Base-by-base conservation (phyloP, 106 monocot species). In the Cymbidium sinense region DNA sequence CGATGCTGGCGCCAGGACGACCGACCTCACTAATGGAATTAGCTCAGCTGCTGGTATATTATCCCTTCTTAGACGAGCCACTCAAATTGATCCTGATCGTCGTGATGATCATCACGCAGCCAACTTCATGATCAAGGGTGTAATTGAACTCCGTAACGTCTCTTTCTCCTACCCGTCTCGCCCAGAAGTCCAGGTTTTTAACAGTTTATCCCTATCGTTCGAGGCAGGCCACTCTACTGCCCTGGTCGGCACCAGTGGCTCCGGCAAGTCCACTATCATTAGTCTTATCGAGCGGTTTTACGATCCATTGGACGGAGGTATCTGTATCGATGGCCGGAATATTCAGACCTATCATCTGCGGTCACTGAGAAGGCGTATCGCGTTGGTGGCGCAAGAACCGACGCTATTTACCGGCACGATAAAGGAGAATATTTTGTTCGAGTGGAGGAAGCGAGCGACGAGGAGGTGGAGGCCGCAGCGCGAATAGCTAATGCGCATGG, bases 181-280 rank as follows among this genome's bases (percentile, higher is more conserved):
- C 7, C 84, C 79, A 0, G 64, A 71, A 21, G 79, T 71, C 70
- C 10, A 76, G 6, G 75, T 80, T 15, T 70, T 84, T 17, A 79
- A 34, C 43, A 37, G 43, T 0, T 80, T 84, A 33, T 76, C 75
- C 29, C n/a, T 84, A 7, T 76, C n/a, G 27, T 70, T 84, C 18
- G 70, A 70, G 27, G 76, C 75, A 0, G 75, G 70, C 0, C 79
- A 71, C n/a, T 84, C 84, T 20, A 80, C 76, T 7, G 84, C 84
- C 55, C 35, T 84, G 23, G 84, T 84, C 8, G 84, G 84, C 37
- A 37, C 69, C 11, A 85, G 85, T 17, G 85, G 85, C 17, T 85
- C 85, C 18, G 85, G 85, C 0, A 85, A 85, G 67, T 79, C 79
- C 12, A 84, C 84, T 25, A 72, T 84, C 47, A 84, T 84, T n/a